Evolutionary conservation across 106 monocot species (phyloP).

Genomic region (Triglochin maritima): DNA sequence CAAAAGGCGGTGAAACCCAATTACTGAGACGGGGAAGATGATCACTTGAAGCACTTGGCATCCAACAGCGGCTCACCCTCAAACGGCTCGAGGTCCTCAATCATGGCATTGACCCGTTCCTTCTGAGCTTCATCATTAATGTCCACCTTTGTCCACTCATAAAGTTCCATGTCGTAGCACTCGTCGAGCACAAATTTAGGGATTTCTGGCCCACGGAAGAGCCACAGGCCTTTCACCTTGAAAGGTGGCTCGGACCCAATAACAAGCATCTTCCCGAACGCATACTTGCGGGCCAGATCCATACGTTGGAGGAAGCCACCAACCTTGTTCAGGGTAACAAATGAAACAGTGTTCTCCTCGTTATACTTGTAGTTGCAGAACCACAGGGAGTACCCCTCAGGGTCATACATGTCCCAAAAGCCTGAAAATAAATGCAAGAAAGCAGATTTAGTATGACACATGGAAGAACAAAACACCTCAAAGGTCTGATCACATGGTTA

Average conservation of each 20-base stretch:
- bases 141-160: conserved; percentile 16
- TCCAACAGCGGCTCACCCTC: conserved; percentile 14
- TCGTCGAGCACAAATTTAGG: conserved; percentile 15
- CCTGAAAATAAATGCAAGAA: not conserved
- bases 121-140: conserved; percentile 8
- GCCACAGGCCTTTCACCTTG: conserved; percentile 18
- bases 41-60: conserved; percentile 16
- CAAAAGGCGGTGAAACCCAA: no score
- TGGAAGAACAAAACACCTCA: no score
- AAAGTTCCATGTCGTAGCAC: conserved; percentile 19
- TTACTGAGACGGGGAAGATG: not conserved
- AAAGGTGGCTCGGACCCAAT: conserved; percentile 6
- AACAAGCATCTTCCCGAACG: conserved; percentile 13
- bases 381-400: conserved; percentile 15
- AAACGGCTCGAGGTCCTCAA: conserved; percentile 17
- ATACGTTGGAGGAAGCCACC: conserved; percentile 13
- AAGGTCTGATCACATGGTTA: no score
- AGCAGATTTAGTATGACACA: no score
- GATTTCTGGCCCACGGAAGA: conserved; percentile 15
- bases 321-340: conserved; percentile 14
- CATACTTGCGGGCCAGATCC: conserved; percentile 13
- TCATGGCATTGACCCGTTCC: conserved; percentile 14
- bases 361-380: conserved; percentile 20
- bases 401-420: conserved; percentile 19
- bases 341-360: conserved; percentile 15